Base-by-base conservation (phyloP, 805 yeast species). In the Torulaspora franciscae region DNA sequence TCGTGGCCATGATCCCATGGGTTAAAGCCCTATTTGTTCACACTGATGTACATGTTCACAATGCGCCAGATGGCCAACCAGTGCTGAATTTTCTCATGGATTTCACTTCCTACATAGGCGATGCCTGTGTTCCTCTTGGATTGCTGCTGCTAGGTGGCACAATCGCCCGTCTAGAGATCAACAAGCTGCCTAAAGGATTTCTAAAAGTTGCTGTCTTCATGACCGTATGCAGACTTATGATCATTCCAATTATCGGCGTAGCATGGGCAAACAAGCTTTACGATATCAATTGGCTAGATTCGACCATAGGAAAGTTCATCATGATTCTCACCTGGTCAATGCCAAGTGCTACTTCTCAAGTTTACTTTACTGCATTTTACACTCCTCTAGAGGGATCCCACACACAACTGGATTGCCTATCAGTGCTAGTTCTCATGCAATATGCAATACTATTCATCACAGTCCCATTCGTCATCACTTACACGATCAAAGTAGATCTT, bases 111-210 rank as follows among this genome's bases (percentile, higher is more conserved):
- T 91, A 91, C 59, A 69, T 91, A 6, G 96, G 96, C 0, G 79
- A 79, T 23, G 96, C 96, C 0, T 79, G 85, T 40, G 95, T 91
- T 27, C 98, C 97, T 1, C 65, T 87, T 46, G 98, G 97, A 0
- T 69, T 91, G 48, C 62, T 87, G 36, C 59, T 91, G 47, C 65
- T 91, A 24, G 98, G 98, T 1, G 95, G 91, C 13, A 88, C 96
- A 1, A 79, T 91, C 33, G 85, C 96, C 1, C 69, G 96, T 38
- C 72, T 91, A 41, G 68, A 78, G 49, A 64, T 89, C 15, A 70
- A 68, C 6, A 57, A 69, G 4, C 67, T 89, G 55, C 87, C 90
- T 1, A 58, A 64, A 7, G 88, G 85, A 2, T 81, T 82, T 50
- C 58, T 74, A 59, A 76, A 78, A 55, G 76, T 86, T 0, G 80